A percentile compares a stretch with the other conserved stretches of the same genome.
These are phyloP conservation scores for Acorus calamus DNA, from an alignment of 106 monocot genomes.

Conservation along the genomic window DNA sequence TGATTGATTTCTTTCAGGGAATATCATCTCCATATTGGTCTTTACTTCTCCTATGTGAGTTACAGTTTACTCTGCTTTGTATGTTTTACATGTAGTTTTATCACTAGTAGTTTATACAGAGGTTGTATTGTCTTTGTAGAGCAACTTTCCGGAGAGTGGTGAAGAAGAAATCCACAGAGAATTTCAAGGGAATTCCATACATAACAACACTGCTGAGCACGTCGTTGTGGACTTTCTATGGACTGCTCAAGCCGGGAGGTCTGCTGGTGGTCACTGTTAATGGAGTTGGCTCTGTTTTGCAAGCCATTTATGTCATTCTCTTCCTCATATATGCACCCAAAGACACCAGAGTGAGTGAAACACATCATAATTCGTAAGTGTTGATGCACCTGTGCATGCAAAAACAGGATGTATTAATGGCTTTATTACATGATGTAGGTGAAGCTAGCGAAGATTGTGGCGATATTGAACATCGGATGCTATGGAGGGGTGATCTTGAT, in stretches of 20 bases:
- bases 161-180: slow-evolving; percentile 40
- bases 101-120: not conserved
- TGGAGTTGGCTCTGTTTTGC: slow-evolving; percentile 33
- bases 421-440: slow-evolving; percentile 3
- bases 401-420: too few species aligned
- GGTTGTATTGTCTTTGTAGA: slow-evolving; percentile 6
- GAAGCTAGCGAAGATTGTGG: slow-evolving; percentile 22
- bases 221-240: slow-evolving; percentile 54
- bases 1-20: slow-evolving; percentile 22
- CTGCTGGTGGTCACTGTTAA: slow-evolving; percentile 58
- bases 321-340: slow-evolving; percentile 44
- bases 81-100: not conserved
- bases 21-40: slow-evolving; percentile 46
- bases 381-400: too few species aligned
- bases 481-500: slow-evolving; percentile 26
- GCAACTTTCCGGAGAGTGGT: slow-evolving; percentile 40
- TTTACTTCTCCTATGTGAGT: slow-evolving; percentile 63
- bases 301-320: slow-evolving; percentile 40
- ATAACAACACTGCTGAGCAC: slow-evolving; percentile 40
- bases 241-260: slow-evolving; percentile 44
- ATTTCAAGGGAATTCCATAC: slow-evolving; percentile 40
- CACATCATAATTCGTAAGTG: too few species aligned
- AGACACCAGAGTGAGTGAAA: slow-evolving; percentile 17
- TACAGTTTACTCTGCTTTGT: not conserved
- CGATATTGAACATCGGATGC: slow-evolving; percentile 16